Percentiles rank a stretch among this genome's conserved stretches.
phyloP scores from a whole-genome alignment of 306 rosid genomes.

The Citrullus amarus region DNA sequence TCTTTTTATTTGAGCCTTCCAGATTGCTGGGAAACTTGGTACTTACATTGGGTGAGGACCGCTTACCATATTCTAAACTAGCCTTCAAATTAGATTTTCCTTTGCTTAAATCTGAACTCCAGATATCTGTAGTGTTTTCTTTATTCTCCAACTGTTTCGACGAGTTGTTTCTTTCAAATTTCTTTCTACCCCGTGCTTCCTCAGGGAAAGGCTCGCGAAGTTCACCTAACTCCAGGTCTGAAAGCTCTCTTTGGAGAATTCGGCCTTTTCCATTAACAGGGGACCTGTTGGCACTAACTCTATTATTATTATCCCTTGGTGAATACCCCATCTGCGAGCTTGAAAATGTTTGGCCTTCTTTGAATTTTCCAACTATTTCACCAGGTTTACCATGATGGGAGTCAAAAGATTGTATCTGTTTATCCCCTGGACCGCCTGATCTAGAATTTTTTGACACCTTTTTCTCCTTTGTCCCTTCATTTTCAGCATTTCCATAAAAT shows the following conservation, averaged over 20 bases:
- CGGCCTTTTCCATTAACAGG: constrained; percentile 58
- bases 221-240: constrained; percentile 94
- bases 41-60: constrained; percentile 35
- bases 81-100: constrained; percentile 40
- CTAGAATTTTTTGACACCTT: constrained; percentile 43
- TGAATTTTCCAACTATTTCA: constrained; percentile 39
- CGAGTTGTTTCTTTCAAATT: constrained; percentile 63
- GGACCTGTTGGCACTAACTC: constrained; percentile 32
- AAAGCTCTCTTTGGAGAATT: constrained; percentile 72
- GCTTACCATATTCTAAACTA: constrained; percentile 40
- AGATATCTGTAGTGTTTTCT: constrained; percentile 38
- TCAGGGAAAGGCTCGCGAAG: constrained; percentile 80
- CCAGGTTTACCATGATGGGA: constrained; percentile 42
- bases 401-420: constrained; percentile 32
- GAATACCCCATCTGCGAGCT: constrained; percentile 34
- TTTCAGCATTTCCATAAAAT: constrained; percentile 35
- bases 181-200: constrained; percentile 42
- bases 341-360: constrained; percentile 40
- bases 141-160: constrained; percentile 50
- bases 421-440: constrained; percentile 50
- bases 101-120: constrained; percentile 43
- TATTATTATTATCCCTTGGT: constrained; percentile 35
- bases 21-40: constrained; percentile 36
- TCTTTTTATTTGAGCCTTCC: constrained; percentile 41
- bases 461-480: constrained; percentile 39